Evolutionary conservation across 2,329 filamentous ascomycete species (phyloP).

Genomic region (Phialocephala subalpina): DNA sequence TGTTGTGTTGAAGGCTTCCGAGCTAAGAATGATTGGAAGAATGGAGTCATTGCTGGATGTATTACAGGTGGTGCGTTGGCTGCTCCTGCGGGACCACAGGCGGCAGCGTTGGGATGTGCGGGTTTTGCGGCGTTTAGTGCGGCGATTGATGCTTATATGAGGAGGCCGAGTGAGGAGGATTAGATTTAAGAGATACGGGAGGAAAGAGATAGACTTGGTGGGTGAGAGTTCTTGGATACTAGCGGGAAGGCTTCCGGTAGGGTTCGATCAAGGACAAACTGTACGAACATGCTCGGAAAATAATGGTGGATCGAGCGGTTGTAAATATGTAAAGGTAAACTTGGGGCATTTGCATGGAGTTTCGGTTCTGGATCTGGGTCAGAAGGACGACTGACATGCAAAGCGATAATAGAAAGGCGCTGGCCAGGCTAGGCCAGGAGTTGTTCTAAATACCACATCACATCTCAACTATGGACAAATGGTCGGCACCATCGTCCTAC

Average conservation of each 20-base stretch:
- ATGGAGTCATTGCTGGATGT: slow-evolving; percentile 88
- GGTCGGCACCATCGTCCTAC: too few relatives aligned
- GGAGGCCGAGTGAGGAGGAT: slow-evolving; percentile 72
- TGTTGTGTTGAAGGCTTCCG: slow-evolving; percentile 93
- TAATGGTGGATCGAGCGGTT: neutral
- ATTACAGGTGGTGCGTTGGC: slow-evolving; percentile 90
- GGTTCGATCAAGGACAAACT: neutral
- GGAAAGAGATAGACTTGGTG: neutral
- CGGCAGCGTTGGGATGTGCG: slow-evolving; percentile 84
- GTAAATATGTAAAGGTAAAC: slow-evolving; percentile 6
- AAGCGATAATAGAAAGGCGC: neutral
- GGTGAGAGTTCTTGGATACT: neutral
- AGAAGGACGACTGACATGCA: neutral
- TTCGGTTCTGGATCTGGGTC: slow-evolving; percentile 7
- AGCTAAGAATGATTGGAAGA: slow-evolving; percentile 92
- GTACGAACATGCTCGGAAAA: neutral
- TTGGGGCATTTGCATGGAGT: slow-evolving; percentile 18
- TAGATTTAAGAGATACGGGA: slow-evolving; percentile 18
- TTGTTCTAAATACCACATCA: neutral
- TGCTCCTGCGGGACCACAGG: slow-evolving; percentile 87
- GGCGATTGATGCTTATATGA: slow-evolving; percentile 92
- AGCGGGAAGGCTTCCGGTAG: neutral
- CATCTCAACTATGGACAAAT: neutral
- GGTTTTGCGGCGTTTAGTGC: slow-evolving; percentile 94
- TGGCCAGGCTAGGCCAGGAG: neutral